Conservation (phyloP, 345 rosid species). For the Brassica juncea region DNA sequence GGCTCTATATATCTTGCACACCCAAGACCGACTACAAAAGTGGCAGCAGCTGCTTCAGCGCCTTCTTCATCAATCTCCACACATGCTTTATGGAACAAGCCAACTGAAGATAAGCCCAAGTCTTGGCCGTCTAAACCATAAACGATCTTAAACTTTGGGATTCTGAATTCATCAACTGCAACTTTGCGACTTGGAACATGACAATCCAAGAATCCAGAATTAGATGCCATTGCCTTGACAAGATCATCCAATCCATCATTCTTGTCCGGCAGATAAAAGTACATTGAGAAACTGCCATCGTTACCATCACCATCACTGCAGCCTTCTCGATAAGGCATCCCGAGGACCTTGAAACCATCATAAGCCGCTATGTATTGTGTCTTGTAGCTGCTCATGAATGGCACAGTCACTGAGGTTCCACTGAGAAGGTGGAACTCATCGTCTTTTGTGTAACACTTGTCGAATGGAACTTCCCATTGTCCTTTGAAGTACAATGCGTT, state of each 20-base stretch:
- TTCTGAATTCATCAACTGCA: background rate
- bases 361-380: background rate
- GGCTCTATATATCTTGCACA: background rate
- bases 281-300: background rate
- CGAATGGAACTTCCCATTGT: background rate
- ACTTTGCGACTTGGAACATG: background rate
- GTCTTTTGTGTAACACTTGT: background rate
- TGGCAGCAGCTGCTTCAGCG: background rate
- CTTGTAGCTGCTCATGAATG: background rate
- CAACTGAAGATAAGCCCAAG: too few species aligned
- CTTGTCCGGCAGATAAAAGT: background rate
- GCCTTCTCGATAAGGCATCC: background rate
- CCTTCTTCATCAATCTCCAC: background rate
- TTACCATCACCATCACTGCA: background rate
- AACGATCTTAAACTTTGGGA: background rate
- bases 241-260: background rate
- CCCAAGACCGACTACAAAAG: background rate
- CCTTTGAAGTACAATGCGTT: background rate
- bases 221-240: background rate
- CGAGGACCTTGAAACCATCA: conserved; percentile 6
- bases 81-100: background rate
- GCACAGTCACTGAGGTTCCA: background rate
- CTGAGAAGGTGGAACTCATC: background rate
- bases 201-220: background rate
- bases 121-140: background rate